Base-by-base conservation (phyloP, 331 rosid species). In the Rhamnella rubrinervis region DNA sequence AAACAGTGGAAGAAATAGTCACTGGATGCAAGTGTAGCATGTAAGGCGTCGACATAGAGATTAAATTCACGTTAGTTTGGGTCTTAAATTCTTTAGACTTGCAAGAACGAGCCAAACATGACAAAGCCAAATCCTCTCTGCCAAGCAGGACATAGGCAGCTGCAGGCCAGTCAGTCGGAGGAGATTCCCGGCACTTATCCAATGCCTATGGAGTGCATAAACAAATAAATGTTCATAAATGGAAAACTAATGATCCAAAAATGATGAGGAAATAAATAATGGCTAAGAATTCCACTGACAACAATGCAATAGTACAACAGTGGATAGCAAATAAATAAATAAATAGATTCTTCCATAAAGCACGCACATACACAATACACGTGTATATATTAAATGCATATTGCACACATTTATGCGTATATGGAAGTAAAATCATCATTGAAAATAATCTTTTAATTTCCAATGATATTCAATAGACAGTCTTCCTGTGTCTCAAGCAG, bases 61-160 rank as follows among this genome's bases (percentile, higher is more conserved):
- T 88, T 68, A 93, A 82, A 75, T 93, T 93, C 86, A 91, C 92
- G 85, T 87, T 85, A 51, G 88, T 87, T 52, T 87, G 95, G 37
- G 92, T 89, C 80, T 87, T 95, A 78, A 88, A 83, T 72, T 87
- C 97, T 74, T 83, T 87, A 63, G 84, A 82, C 68, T 91, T 93
- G 95, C 87, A 74, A 38, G 85, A 88, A 17, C 83, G 79, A 49
- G 86, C 87, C 80, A 86, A 75, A 72, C 83, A 78, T 81, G 97
- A 90, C 97, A 88, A 85, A 75, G 98, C 98, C 85, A 91, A 87
- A 86, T 93, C 98, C 85, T 93, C 97, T 67, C 96, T 88, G 41
- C 97, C 98, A 78, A 93, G 98, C 81, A 91, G 96, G 57, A 91
- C 84, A 81, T 91, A 93, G 49, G 98, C 98, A 84, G 97, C 82